These are phyloP conservation scores for Scenedesmus sp. DNA, from an alignment of 163 green algal species.

Conservation along the genomic window DNA sequence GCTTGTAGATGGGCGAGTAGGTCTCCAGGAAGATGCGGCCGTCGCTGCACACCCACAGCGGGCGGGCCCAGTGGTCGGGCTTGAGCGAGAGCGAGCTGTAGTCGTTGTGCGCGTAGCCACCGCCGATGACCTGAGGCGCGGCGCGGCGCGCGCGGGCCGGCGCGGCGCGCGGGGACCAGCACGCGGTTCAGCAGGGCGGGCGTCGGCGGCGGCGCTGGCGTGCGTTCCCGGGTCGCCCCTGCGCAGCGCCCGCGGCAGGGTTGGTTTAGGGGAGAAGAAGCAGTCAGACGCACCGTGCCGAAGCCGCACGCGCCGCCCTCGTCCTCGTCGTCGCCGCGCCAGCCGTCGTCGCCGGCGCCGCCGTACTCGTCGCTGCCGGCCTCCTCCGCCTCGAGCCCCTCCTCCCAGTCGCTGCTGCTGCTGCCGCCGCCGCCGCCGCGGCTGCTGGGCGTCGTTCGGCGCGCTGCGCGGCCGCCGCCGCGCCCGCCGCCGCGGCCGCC, in stretches of 20 bases:
- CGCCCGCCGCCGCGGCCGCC: not conserved
- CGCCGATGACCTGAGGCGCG: conserved; percentile 30
- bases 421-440: too few species aligned
- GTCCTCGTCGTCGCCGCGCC: too few species aligned
- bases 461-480: not conserved
- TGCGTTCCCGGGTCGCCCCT: conserved; percentile 3
- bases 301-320: conserved; percentile 1
- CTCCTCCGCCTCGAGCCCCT: not conserved
- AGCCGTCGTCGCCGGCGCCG: conserved; percentile 10
- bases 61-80: conserved; percentile 86
- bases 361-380: not conserved
- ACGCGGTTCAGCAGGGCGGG: not conserved
- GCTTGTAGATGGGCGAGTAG: conserved; percentile 94
- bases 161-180: not conserved
- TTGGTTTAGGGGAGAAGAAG: not conserved
- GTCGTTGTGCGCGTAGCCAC: conserved; percentile 39
- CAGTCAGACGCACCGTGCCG: not conserved
- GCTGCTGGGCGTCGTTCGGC: too few species aligned
- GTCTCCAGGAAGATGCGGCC: conserved; percentile 98
- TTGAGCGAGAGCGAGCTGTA: conserved; percentile 85
- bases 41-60: conserved; percentile 97
- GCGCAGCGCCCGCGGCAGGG: not conserved
- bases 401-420: conserved; percentile 13
- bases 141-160: not conserved
- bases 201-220: not conserved